These are phyloP conservation scores for Mortierella sp. DNA, from an alignment of 371 early-diverging fungal genomes.

Conservation along the genomic window DNA sequence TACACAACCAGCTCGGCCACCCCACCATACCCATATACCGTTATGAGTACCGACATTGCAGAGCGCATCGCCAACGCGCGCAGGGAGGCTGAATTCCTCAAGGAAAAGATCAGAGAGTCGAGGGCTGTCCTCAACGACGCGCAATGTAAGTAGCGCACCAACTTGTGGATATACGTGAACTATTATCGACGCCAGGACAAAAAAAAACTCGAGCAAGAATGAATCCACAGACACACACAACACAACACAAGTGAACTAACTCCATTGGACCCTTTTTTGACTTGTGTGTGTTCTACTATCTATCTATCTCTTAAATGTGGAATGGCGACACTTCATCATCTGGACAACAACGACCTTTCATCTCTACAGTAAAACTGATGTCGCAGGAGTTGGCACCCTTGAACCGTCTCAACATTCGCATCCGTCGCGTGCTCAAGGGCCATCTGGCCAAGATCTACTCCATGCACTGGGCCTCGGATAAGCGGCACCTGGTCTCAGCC, in stretches of 20 bases:
- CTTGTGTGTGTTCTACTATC: neutral
- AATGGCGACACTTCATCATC: conserved; percentile 9
- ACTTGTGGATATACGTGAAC: neutral
- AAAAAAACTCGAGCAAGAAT: neutral
- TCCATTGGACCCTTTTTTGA: neutral
- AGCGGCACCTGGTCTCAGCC: conserved; percentile 95
- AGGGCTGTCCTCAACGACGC: conserved; percentile 94
- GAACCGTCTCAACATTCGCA: conserved; percentile 93
- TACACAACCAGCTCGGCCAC: neutral
- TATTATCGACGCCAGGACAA: neutral
- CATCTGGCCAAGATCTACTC: conserved; percentile 99
- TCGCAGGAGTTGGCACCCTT: conserved; percentile 79
- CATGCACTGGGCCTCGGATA: conserved; percentile 98
- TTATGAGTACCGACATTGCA: conserved; percentile 81
- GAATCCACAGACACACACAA: neutral
- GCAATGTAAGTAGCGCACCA: conserved; percentile 75
- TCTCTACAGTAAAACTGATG: conserved; percentile 59
- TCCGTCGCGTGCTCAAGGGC: conserved; percentile 96
- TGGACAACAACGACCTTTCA: neutral
- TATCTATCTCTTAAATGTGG: neutral
- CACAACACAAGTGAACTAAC: neutral
- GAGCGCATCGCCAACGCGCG: conserved; percentile 90
- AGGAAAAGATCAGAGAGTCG: conserved; percentile 93
- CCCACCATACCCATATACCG: conserved; percentile 7
- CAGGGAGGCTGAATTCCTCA: conserved; percentile 93